Conservation (phyloP, 441 rosid genomes). For the Viola pubescens region DNA sequence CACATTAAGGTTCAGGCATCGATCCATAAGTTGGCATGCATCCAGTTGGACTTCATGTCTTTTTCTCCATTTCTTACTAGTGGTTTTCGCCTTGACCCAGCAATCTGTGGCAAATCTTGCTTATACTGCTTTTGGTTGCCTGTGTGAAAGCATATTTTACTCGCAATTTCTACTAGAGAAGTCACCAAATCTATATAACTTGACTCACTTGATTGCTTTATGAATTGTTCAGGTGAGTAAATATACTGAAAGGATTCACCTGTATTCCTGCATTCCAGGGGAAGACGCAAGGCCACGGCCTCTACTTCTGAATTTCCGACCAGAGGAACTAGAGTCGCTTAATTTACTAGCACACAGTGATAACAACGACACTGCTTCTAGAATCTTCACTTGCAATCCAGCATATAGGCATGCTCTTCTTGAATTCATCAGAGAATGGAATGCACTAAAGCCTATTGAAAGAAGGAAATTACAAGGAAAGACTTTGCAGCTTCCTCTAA, state of each 20-base stretch:
- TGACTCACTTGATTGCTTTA: conserved; percentile 10
- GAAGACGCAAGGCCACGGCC: conserved; percentile 76
- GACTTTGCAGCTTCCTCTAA: conserved; percentile 84
- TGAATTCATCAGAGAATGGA: conserved; percentile 65
- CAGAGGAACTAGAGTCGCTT: conserved; percentile 62
- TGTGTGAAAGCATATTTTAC: neutral
- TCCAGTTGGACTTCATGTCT: too few relatives aligned
- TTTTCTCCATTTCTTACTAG: too few relatives aligned
- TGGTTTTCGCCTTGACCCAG: too few relatives aligned
- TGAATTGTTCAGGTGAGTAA: conserved; percentile 61
- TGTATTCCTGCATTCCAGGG: conserved; percentile 69
- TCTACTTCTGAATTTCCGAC: conserved; percentile 66
- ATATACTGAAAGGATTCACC: conserved; percentile 87
- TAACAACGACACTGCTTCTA: conserved; percentile 25
- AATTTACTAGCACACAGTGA: conserved; percentile 17
- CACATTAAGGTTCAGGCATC: too few relatives aligned
- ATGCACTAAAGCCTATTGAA: conserved; percentile 67
- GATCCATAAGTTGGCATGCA: too few relatives aligned
- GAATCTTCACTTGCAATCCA: conserved; percentile 30
- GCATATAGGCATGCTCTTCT: conserved; percentile 42
- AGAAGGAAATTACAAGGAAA: conserved; percentile 71
- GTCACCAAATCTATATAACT: neutral
- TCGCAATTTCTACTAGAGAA: neutral
- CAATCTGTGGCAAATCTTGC: too few relatives aligned
- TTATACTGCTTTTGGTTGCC: too few relatives aligned